phyloP scores from a whole-genome alignment of 768 basidiomycete genomes.

The Cyclocybe aegerita region DNA sequence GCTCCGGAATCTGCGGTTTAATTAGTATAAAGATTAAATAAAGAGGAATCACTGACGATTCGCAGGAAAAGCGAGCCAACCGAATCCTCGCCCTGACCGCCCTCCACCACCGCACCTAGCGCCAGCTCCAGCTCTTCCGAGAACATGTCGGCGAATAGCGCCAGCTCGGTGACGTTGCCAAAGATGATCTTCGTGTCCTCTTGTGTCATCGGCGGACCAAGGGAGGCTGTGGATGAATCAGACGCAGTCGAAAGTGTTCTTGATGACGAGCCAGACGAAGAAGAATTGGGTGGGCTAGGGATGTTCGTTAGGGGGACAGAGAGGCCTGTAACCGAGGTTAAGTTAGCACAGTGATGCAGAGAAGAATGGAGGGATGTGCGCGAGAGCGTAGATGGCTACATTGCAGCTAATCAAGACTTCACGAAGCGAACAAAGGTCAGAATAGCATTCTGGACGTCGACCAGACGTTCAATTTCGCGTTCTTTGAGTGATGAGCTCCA shows the following conservation, averaged over 20 bases:
- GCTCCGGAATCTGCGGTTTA: conserved; percentile 54
- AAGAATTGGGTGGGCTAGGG: conserved; percentile 42
- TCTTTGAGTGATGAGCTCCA: too few species aligned
- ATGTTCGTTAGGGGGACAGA: conserved; percentile 23
- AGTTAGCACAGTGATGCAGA: background rate
- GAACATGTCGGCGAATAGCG: conserved; percentile 67
- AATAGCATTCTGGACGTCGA: too few species aligned
- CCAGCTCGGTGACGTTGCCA: conserved; percentile 74
- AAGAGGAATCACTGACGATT: conserved; percentile 47
- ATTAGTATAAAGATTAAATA: conserved; percentile 6
- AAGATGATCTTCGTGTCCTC: conserved; percentile 76
- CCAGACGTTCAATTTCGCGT: too few species aligned
- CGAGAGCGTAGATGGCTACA: too few species aligned
- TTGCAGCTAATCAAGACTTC: too few species aligned
- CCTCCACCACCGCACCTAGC: conserved; percentile 60
- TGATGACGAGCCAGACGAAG: conserved; percentile 17
- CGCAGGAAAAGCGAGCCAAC: conserved; percentile 72
- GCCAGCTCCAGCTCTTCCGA: conserved; percentile 64
- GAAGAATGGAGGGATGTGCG: background rate
- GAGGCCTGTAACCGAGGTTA: conserved; percentile 42
- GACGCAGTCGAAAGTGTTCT: conserved; percentile 45
- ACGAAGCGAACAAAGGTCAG: too few species aligned
- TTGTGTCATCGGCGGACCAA: conserved; percentile 61
- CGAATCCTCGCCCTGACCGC: conserved; percentile 64
- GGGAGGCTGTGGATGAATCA: conserved; percentile 38